Percentiles rank a stretch among this genome's conserved stretches.
Conservation (phyloP, 2,329 filamentous ascomycete genomes). For the Phyllosticta citrichinensis region DNA sequence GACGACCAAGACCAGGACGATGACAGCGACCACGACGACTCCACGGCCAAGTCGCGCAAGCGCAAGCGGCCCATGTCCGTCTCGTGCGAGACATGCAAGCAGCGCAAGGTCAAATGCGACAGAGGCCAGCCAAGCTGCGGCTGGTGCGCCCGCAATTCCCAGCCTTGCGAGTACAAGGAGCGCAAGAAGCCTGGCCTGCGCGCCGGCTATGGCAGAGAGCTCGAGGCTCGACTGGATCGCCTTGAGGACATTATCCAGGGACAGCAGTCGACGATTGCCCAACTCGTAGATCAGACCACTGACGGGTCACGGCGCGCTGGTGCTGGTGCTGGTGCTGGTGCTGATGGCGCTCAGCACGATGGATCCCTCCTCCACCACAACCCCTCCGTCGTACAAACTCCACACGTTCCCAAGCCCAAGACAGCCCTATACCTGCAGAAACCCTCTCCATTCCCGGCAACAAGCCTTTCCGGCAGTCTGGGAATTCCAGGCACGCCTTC, state of each 20-base stretch:
- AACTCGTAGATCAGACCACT: slow-evolving; percentile 24
- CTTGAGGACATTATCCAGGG: slow-evolving; percentile 34
- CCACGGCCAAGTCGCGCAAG: slow-evolving; percentile 26
- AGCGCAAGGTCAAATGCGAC: slow-evolving; percentile 63
- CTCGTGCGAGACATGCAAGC: slow-evolving; percentile 66
- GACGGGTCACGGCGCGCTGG: slow-evolving; percentile 10
- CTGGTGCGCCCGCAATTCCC: slow-evolving; percentile 59
- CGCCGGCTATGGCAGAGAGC: slow-evolving; percentile 52
- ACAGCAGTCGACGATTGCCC: slow-evolving; percentile 38
- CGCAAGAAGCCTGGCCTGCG: slow-evolving; percentile 57
- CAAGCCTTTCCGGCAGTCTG: slow-evolving; percentile 18
- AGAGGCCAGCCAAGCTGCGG: slow-evolving; percentile 66
- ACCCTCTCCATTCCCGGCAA: slow-evolving; percentile 26
- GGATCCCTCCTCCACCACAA: slow-evolving; percentile 22
- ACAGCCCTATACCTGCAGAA: slow-evolving; percentile 38
- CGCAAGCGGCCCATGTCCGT: slow-evolving; percentile 43
- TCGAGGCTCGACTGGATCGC: slow-evolving; percentile 47
- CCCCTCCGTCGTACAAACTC: slow-evolving; percentile 24
- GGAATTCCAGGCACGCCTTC: slow-evolving; percentile 3
- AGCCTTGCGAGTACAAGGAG: slow-evolving; percentile 58
- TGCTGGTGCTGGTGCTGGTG: slow-evolving; percentile 4
- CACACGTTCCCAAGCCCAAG: slow-evolving; percentile 34
- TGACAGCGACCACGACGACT: neutral
- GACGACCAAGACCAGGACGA: slow-evolving; percentile 18
- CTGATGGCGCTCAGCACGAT: slow-evolving; percentile 19